Percentiles rank a stretch among this genome's conserved stretches.
phyloP scores from a whole-genome alignment of 257 asterid genomes.

The Scutellaria minor region DNA sequence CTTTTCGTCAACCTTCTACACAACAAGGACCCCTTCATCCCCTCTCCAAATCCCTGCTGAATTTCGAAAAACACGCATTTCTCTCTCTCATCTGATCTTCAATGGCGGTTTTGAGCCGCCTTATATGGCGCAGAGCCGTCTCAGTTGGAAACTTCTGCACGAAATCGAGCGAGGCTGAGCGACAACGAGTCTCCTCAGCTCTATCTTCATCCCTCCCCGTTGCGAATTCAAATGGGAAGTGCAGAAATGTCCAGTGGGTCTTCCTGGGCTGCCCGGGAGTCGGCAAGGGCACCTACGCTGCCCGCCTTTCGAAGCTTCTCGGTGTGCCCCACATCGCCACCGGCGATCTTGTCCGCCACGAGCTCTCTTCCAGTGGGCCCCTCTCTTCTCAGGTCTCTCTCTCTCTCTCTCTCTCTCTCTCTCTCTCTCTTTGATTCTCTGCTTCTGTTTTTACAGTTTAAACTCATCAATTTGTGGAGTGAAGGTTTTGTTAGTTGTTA shows the following conservation, averaged over 20 bases:
- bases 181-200: constrained; percentile 41
- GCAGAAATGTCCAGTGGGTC: constrained; percentile 88
- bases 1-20: constrained; percentile 36
- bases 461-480: constrained; percentile 2
- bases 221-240: constrained; percentile 39
- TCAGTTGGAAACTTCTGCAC: constrained; percentile 51
- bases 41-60: constrained; percentile 8
- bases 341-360: constrained; percentile 96
- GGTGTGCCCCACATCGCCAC: constrained; percentile 94
- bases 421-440: neutral
- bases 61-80: neutral
- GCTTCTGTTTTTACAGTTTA: neutral
- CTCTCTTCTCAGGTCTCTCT: constrained; percentile 67
- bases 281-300: constrained; percentile 95
- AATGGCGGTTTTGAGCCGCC: constrained; percentile 83
- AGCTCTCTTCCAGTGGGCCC: constrained; percentile 70
- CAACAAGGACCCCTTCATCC: neutral
- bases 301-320: constrained; percentile 75
- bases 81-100: constrained; percentile 27
- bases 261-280: constrained; percentile 97
- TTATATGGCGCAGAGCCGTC: constrained; percentile 43
- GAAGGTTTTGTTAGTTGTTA: constrained; percentile 8
- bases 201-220: constrained; percentile 45
- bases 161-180: constrained; percentile 39
- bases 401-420: no score